These are phyloP conservation scores for Aspergillus piperis DNA, from an alignment of 2,329 filamentous ascomycete species.

Conservation along the genomic window DNA sequence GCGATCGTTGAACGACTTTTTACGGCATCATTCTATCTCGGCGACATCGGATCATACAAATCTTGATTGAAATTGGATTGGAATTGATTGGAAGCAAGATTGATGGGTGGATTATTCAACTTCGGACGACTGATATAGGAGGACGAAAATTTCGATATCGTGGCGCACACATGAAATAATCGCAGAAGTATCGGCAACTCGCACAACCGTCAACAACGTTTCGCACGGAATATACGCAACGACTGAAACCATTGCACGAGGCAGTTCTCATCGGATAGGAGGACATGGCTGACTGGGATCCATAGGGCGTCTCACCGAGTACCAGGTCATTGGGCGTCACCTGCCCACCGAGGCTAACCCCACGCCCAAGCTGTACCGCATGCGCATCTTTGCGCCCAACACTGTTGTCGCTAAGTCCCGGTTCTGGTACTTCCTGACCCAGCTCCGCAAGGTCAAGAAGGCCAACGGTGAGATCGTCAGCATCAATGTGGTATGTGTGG, in stretches of 20 bases:
- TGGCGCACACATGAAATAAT: slow-evolving; percentile 14
- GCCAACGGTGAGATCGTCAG: slow-evolving; percentile 98
- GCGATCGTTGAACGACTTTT: slow-evolving; percentile 30
- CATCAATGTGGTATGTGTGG: slow-evolving; percentile 80
- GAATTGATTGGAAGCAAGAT: not conserved
- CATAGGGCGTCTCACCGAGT: slow-evolving; percentile 98
- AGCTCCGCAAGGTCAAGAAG: slow-evolving; percentile 99
- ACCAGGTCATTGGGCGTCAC: slow-evolving; percentile 99
- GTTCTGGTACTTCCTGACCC: slow-evolving; percentile 99
- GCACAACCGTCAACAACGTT: slow-evolving; percentile 13
- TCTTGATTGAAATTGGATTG: not conserved
- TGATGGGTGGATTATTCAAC: slow-evolving; percentile 3
- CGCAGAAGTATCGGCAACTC: slow-evolving; percentile 14
- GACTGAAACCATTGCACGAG: slow-evolving; percentile 10
- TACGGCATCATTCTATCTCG: slow-evolving; percentile 5
- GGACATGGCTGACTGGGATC: slow-evolving; percentile 35
- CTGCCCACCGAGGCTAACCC: slow-evolving; percentile 97
- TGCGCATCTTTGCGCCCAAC: slow-evolving; percentile 99
- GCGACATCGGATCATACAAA: slow-evolving; percentile 1
- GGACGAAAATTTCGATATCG: not conserved
- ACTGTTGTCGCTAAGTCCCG: slow-evolving; percentile 98
- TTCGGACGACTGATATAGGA: not conserved
- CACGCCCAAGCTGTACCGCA: slow-evolving; percentile 98
- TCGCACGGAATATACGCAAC: slow-evolving; percentile 21
- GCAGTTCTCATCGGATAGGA: slow-evolving; percentile 1